Evolutionary conservation across 1,284 basidiomycete species (phyloP).

Genomic region (Sanghuangporus sanghuang): DNA sequence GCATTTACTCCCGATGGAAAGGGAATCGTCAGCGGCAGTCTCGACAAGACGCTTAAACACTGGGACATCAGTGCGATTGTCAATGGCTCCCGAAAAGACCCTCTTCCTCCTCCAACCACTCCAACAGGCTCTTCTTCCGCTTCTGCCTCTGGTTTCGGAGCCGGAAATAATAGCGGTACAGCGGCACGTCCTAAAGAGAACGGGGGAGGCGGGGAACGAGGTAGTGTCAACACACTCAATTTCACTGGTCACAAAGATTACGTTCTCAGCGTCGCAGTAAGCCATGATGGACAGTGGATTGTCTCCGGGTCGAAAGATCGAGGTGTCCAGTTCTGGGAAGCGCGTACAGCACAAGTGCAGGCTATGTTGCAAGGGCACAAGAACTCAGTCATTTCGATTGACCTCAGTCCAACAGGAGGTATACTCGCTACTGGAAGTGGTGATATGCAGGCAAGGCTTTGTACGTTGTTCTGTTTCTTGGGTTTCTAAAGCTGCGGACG

Average conservation of each 20-base stretch:
- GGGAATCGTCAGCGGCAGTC: slow-evolving; percentile 73
- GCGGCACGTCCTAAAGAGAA: slow-evolving; percentile 20
- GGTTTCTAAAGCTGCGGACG: not conserved
- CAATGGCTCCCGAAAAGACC: slow-evolving; percentile 12
- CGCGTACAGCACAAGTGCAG: slow-evolving; percentile 67
- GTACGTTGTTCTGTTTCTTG: slow-evolving; percentile 32
- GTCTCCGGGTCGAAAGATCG: slow-evolving; percentile 90
- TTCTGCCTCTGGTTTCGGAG: not conserved
- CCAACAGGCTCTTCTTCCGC: not conserved
- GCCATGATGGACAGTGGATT: slow-evolving; percentile 83
- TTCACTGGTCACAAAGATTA: slow-evolving; percentile 87
- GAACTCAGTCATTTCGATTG: slow-evolving; percentile 88
- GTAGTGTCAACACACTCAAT: slow-evolving; percentile 63
- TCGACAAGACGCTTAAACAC: slow-evolving; percentile 85
- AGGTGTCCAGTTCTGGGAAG: slow-evolving; percentile 87
- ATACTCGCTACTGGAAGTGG: slow-evolving; percentile 84
- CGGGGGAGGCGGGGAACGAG: slow-evolving; percentile 37
- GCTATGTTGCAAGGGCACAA: slow-evolving; percentile 88
- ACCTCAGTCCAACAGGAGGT: slow-evolving; percentile 69
- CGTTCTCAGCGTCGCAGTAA: slow-evolving; percentile 75
- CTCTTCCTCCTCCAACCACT: slow-evolving; percentile 12
- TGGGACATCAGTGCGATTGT: slow-evolving; percentile 70
- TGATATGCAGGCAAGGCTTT: slow-evolving; percentile 80
- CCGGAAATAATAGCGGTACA: not conserved
- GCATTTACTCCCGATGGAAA: slow-evolving; percentile 85